These are phyloP conservation scores for Dendrobium nobile DNA, from an alignment of 106 monocot genomes.

Conservation along the genomic window DNA sequence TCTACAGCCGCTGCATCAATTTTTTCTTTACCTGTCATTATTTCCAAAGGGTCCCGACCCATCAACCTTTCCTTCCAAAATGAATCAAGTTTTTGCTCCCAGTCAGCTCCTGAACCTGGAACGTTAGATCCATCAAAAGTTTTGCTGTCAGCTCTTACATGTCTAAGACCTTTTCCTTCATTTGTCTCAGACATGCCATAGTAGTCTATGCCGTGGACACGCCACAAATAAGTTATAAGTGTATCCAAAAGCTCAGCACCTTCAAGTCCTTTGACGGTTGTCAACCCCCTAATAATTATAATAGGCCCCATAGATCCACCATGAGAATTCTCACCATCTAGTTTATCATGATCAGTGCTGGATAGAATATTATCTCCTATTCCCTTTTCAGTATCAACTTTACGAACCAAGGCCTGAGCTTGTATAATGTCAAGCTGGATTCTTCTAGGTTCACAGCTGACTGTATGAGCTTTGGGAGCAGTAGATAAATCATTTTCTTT, in stretches of 20 bases:
- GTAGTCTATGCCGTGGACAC: constrained; percentile 84
- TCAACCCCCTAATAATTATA: constrained; percentile 76
- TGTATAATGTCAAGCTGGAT: constrained; percentile 75
- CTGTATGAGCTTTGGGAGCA: constrained; percentile 70
- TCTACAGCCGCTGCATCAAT: constrained; percentile 83
- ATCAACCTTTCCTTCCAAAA: constrained; percentile 75
- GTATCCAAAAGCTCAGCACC: constrained; percentile 93
- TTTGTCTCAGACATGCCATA: constrained; percentile 76
- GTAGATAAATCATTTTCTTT: constrained; percentile 59
- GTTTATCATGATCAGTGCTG: constrained; percentile 44
- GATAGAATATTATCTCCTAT: constrained; percentile 76
- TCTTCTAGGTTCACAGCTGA: constrained; percentile 56
- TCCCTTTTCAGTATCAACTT: constrained; percentile 87
- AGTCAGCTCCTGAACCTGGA: constrained; percentile 25
- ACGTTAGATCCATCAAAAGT: constrained; percentile 27
- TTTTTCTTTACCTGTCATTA: constrained; percentile 76
- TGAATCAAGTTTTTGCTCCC: constrained; percentile 87
- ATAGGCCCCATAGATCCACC: constrained; percentile 87
- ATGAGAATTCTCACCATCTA: constrained; percentile 70
- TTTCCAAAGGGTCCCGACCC: constrained; percentile 72
- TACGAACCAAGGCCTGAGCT: constrained; percentile 61
- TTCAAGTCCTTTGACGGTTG: constrained; percentile 81
- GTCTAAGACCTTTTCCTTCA: constrained; percentile 76
- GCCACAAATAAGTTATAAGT: constrained; percentile 87
- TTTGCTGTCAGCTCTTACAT: constrained; percentile 68